These are phyloP conservation scores for Hevea brasiliensis DNA, from an alignment of 345 rosid species.

Conservation along the genomic window DNA sequence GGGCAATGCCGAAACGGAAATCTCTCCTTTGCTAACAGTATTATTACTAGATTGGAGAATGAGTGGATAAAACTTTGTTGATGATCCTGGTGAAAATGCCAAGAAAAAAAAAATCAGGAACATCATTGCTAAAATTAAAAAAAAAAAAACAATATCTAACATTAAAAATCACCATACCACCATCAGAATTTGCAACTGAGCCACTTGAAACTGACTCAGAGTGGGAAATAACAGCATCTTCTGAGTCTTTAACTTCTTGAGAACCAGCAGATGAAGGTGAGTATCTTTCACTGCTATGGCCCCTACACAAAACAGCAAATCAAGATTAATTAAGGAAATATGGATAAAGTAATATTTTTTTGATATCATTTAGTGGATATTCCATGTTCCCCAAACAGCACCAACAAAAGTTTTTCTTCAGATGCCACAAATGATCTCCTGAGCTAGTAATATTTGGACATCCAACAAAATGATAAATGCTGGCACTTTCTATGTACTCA, in stretches of 20 bases:
- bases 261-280: conserved; percentile 29
- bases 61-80: conserved; percentile 45
- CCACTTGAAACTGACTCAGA: conserved; percentile 39
- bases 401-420: background rate
- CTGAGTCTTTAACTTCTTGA: conserved; percentile 35
- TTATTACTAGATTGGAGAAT: conserved; percentile 30
- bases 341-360: conserved; percentile 2
- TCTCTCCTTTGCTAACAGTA: conserved; percentile 30
- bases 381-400: background rate
- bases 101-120: conserved; percentile 19
- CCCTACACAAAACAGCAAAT: conserved; percentile 36
- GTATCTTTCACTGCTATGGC: conserved; percentile 28
- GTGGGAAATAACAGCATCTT: conserved; percentile 34
- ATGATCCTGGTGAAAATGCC: conserved; percentile 42
- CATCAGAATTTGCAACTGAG: conserved; percentile 40
- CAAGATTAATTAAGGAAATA: background rate
- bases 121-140: background rate
- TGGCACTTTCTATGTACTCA: too few relatives aligned
- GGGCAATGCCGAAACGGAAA: conserved; percentile 40
- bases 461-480: background rate
- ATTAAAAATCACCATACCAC: conserved; percentile 34
- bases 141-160: background rate
- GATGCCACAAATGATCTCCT: background rate
- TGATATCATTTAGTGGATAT: background rate
- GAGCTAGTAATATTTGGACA: background rate